phyloP scores from a whole-genome alignment of 2,329 filamentous ascomycete species.

The Myriosclerotinia scirpicola region DNA sequence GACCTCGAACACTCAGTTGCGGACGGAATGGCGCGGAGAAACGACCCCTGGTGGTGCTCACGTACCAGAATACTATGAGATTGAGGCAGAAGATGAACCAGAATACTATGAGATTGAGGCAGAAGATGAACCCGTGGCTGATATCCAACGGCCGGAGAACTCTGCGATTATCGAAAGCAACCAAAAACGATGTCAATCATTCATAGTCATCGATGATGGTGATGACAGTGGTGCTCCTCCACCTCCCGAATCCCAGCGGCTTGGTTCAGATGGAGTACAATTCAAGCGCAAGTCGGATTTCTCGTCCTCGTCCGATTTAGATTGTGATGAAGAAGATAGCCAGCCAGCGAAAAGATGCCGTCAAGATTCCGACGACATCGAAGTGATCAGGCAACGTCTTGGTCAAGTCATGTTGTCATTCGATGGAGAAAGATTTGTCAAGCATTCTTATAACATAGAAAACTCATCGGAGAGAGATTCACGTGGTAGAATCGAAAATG shows the following conservation, averaged over 20 bases:
- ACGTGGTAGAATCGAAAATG: too few species aligned
- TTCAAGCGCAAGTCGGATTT: conserved; percentile 13
- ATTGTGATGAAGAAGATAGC: neutral
- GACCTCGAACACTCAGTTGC: conserved; percentile 25
- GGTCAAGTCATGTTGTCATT: neutral
- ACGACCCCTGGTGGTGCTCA: conserved; percentile 46
- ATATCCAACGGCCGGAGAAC: neutral
- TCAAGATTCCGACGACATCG: conserved; percentile 1
- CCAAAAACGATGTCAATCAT: neutral
- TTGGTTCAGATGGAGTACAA: neutral
- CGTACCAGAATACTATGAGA: conserved; percentile 30
- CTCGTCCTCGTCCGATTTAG: neutral
- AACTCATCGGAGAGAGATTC: neutral
- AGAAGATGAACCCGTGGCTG: neutral
- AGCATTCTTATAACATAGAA: conserved; percentile 17
- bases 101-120: conserved; percentile 24
- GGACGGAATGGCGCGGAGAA: conserved; percentile 44
- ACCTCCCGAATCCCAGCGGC: neutral
- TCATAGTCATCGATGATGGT: neutral
- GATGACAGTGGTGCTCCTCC: neutral
- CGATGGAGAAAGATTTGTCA: conserved; percentile 4
- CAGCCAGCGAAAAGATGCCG: neutral
- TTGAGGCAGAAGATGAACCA: conserved; percentile 23
- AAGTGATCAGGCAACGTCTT: conserved; percentile 5
- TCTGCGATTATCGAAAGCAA: neutral